A percentile compares a stretch with the other conserved stretches of the same genome.
phyloP scores from a whole-genome alignment of 2,329 filamentous ascomycete genomes.

The Fusarium keratoplasticum region DNA sequence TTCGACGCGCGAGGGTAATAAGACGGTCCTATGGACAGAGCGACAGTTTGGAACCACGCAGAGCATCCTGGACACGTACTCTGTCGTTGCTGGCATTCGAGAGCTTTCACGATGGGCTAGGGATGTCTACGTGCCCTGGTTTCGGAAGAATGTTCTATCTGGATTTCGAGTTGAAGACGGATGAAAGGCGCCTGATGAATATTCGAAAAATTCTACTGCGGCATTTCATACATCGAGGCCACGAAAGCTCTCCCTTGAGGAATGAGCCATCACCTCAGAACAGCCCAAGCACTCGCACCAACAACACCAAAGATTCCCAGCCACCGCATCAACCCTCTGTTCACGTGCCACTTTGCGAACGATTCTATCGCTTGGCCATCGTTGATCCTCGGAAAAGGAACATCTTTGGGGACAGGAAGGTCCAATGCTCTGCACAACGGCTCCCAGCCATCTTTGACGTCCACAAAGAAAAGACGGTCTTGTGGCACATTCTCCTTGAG shows the following conservation, averaged over 20 bases:
- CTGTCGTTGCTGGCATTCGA: conserved; percentile 28
- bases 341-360: not conserved
- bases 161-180: not conserved
- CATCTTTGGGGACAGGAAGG: not conserved
- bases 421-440: conserved; percentile 48
- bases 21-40: conserved; percentile 33
- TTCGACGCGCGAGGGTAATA: conserved; percentile 20
- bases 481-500: conserved; percentile 32
- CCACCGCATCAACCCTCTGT: not conserved
- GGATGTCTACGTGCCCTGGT: conserved; percentile 34
- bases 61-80: conserved; percentile 24
- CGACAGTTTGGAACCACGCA: conserved; percentile 33
- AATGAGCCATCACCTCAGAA: not conserved
- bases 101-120: conserved; percentile 22
- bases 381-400: not conserved
- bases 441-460: conserved; percentile 48
- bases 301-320: not conserved
- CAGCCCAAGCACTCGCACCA: not conserved
- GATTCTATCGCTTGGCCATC: not conserved
- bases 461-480: conserved; percentile 42
- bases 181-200: not conserved
- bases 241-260: not conserved
- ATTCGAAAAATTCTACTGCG: not conserved
- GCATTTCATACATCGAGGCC: not conserved
- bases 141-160: not conserved